These are phyloP conservation scores for Citrus maxima DNA, from an alignment of 345 rosid species.

Conservation along the genomic window DNA sequence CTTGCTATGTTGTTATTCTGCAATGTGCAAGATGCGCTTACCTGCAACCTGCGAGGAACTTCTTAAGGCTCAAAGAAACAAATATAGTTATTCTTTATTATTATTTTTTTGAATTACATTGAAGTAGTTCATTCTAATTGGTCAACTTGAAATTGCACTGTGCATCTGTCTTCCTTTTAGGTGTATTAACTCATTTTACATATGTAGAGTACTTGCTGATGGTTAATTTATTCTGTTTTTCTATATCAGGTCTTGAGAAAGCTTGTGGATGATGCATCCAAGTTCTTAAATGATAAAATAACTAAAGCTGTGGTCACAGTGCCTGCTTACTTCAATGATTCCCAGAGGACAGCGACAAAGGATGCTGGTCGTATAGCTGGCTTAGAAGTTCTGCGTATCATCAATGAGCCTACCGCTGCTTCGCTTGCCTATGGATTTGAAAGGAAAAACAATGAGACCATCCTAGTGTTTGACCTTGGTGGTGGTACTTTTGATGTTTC, in stretches of 20 bases:
- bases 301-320: slow-evolving; percentile 68
- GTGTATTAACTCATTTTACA: background rate
- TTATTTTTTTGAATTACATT: background rate
- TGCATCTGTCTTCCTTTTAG: background rate
- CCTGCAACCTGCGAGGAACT: background rate
- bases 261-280: slow-evolving; percentile 93
- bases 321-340: slow-evolving; percentile 80
- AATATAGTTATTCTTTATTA: background rate
- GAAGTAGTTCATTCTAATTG: background rate
- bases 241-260: slow-evolving; percentile 78
- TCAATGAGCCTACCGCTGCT: slow-evolving; percentile 98
- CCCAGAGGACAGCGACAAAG: slow-evolving; percentile 94
- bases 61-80: background rate
- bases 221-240: background rate
- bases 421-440: slow-evolving; percentile 96
- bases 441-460: slow-evolving; percentile 87
- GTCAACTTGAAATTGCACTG: background rate
- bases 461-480: slow-evolving; percentile 97
- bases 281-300: slow-evolving; percentile 65
- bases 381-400: slow-evolving; percentile 81
- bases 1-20: background rate
- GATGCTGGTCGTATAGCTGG: slow-evolving; percentile 95
- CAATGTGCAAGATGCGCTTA: background rate
- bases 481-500: slow-evolving; percentile 80
- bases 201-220: background rate